Evolutionary conservation across 768 basidiomycete species (phyloP), one percentile per base, ranked within the genome.

Genomic region (Xerocomellus intermedius): DNA sequence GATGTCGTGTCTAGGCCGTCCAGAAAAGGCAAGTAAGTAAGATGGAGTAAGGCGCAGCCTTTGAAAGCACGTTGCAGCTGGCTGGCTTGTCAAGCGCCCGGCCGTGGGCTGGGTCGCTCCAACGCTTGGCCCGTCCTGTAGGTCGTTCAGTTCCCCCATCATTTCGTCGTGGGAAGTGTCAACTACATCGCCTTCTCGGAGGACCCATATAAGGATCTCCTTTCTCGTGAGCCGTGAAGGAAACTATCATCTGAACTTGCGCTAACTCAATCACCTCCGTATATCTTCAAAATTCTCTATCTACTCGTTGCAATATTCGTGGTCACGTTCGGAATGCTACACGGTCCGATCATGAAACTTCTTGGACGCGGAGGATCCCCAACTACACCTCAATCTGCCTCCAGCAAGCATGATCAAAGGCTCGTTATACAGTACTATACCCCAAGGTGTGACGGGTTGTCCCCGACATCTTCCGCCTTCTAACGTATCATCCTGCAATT

Each of bases 301-400:
- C 48, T 69, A 52, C 43, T 71, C 30, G 37, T 22, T 48, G 56
- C 53, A 38, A 48, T 65, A 39, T 48, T 61, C 28, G 58, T 63
- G 46, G 49, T 71, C 38, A 36, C 55, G 45, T 47, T 69, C 44
- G 69, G 67, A 50, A 73, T 71, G 67, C 58, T 73, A 58, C 63
- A 71, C 59, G 54, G 65, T 45, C 63, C 65, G 53, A 62, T 72
- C 65, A 67, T 69, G 71, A 71, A 48, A 43, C 55, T 73, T 38
- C 59, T 66, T 57, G 68, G 67, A 45, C 57, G 71, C 35, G 65
- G 71, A 44, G 61, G 61, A 48, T 69, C 67, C 30, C 63, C 69
- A 32, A 57, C 64, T 26, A 56, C 61, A 28, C 59, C 67, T 37
- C 69, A 60, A 28, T 51, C 69, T 14, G n/a, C 59, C 24, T 33